A percentile compares a stretch with the other conserved stretches of the same genome.
Conservation (phyloP, 2,329 filamentous ascomycete genomes). For the Trichoderma citrinoviride region DNA sequence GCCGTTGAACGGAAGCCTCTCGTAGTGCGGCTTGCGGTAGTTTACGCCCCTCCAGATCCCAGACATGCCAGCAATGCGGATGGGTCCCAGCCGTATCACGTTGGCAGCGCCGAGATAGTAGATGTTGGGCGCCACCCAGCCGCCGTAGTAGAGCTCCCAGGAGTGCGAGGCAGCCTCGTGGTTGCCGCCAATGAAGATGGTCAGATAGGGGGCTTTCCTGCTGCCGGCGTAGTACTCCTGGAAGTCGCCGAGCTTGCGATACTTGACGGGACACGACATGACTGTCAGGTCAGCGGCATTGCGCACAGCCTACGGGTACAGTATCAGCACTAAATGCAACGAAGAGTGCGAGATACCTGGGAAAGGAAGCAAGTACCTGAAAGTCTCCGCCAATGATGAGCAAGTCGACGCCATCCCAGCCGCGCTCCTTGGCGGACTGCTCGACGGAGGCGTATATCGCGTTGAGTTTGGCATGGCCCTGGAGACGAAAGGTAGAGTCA, state of each 20-base stretch:
- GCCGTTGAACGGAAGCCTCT: slow-evolving; percentile 78
- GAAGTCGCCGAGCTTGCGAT: slow-evolving; percentile 85
- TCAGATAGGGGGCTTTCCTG: slow-evolving; percentile 78
- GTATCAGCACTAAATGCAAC: no score
- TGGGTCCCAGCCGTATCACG: slow-evolving; percentile 74
- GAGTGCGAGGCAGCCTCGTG: slow-evolving; percentile 91
- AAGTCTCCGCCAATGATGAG: slow-evolving; percentile 97
- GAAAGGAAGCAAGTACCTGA: slow-evolving; percentile 53
- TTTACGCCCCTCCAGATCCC: slow-evolving; percentile 95
- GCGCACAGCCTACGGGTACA: slow-evolving; percentile 70
- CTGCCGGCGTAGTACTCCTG: slow-evolving; percentile 87
- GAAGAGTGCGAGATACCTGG: no score
- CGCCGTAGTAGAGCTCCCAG: slow-evolving; percentile 92
- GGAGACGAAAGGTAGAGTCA: slow-evolving; percentile 26
- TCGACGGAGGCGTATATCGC: slow-evolving; percentile 83
- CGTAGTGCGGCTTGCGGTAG: slow-evolving; percentile 78
- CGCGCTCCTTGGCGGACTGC: slow-evolving; percentile 64
- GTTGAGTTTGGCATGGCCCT: slow-evolving; percentile 90
- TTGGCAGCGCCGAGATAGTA: slow-evolving; percentile 96
- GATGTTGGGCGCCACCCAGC: slow-evolving; percentile 95
- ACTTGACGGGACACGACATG: slow-evolving; percentile 88
- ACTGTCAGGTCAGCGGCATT: slow-evolving; percentile 84
- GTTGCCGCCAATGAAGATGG: slow-evolving; percentile 90
- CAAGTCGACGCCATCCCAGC: slow-evolving; percentile 80
- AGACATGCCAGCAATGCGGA: slow-evolving; percentile 85